Evolutionary conservation across 148 eudicot species (phyloP).

Genomic region (Vaccinium macrocarpon): DNA sequence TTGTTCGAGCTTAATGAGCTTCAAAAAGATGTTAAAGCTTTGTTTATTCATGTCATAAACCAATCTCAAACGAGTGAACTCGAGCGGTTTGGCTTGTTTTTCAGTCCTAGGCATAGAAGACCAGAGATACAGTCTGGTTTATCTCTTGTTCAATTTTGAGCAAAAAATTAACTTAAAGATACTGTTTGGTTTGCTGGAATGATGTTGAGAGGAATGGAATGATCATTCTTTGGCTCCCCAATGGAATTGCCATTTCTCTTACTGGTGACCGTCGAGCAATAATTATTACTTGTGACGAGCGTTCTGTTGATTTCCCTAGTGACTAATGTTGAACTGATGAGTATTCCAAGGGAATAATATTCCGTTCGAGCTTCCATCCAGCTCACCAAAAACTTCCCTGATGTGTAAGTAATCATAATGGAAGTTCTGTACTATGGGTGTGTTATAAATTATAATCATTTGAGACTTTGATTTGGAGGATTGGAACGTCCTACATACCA

Average conservation of each 20-base stretch:
- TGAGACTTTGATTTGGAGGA: neutral
- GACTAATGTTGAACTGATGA: neutral
- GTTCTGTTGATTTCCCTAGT: neutral
- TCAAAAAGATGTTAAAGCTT: neutral
- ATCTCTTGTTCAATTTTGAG: neutral
- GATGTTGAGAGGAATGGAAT: neutral
- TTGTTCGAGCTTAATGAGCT: neutral
- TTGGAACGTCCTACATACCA: neutral
- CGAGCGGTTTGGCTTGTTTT: neutral
- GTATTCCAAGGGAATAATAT: neutral
- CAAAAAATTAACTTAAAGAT: neutral
- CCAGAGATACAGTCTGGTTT: neutral
- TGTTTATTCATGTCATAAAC: neutral
- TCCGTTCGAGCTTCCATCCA: neutral
- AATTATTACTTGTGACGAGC: neutral
- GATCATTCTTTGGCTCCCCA: neutral
- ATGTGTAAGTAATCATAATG: neutral
- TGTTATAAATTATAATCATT: neutral
- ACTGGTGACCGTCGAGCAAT: neutral
- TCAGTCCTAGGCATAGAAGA: neutral
- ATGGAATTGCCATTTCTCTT: neutral
- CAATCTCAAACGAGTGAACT: neutral
- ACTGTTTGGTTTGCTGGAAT: neutral
- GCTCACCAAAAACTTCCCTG: neutral
- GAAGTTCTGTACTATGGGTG: neutral